Percentiles rank a stretch among this genome's conserved stretches.
Conservation (phyloP, 441 rosid species). For the Corymbia citriodora region DNA sequence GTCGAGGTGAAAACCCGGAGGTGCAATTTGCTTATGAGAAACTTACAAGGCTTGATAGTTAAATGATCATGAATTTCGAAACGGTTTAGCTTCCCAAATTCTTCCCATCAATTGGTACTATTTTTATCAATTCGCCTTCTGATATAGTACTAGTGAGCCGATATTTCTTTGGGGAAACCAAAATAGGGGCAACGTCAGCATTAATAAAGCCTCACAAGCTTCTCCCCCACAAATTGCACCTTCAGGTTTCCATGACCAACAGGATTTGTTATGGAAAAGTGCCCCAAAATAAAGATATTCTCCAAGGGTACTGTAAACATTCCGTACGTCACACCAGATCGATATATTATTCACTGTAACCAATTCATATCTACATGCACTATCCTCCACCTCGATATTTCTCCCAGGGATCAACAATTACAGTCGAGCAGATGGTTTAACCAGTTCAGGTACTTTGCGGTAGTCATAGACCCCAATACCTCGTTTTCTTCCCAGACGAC, state of each 20-base stretch:
- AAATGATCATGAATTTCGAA: neutral
- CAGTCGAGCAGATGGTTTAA: conserved; percentile 35
- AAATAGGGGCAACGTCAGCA: neutral
- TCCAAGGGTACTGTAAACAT: neutral
- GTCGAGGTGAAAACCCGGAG: neutral
- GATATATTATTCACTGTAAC: neutral
- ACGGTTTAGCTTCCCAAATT: neutral
- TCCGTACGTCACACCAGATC: neutral
- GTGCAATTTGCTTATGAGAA: neutral
- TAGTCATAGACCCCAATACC: conserved; percentile 74
- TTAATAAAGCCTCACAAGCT: neutral
- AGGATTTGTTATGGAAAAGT: neutral
- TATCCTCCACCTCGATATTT: neutral
- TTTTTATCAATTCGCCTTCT: neutral
- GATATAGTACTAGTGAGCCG: neutral
- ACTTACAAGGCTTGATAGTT: neutral
- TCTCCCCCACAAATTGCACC: neutral
- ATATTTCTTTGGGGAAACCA: neutral
- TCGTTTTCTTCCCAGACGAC: conserved; percentile 66
- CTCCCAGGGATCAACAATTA: conserved; percentile 7
- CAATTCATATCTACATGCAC: neutral
- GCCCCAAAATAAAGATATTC: neutral
- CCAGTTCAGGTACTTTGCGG: conserved; percentile 14
- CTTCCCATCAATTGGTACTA: neutral
- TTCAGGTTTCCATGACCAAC: neutral